phyloP scores from a whole-genome alignment of 257 asterid genomes.

The Verbena officinalis region DNA sequence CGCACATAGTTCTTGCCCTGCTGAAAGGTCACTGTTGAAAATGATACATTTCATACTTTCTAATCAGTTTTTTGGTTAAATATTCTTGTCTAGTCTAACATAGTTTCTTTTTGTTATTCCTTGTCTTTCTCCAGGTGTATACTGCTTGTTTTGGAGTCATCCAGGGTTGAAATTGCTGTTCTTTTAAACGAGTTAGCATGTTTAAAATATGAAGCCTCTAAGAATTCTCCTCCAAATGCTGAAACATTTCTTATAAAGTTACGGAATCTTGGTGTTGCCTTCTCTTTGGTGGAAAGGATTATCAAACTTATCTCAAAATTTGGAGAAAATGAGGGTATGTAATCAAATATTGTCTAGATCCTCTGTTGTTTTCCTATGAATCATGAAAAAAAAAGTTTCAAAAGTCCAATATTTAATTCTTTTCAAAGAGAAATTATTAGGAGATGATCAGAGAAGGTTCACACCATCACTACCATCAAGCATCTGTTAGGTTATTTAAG shows the following conservation, averaged over 20 bases:
- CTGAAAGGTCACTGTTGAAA: constrained; percentile 56
- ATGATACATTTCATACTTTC: constrained; percentile 10
- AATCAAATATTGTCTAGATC: constrained; percentile 5
- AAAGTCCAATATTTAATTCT: constrained; percentile 1
- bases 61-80: constrained; percentile 9
- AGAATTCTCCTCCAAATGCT: constrained; percentile 46
- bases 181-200: constrained; percentile 84
- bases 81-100: constrained; percentile 12
- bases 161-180: constrained; percentile 93
- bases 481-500: constrained; percentile 8
- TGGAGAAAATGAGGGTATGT: constrained; percentile 67
- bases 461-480: background rate
- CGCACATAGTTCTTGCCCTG: constrained; percentile 47
- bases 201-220: constrained; percentile 71
- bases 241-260: constrained; percentile 50
- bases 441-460: constrained; percentile 7
- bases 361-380: constrained; percentile 26
- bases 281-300: constrained; percentile 80
- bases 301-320: constrained; percentile 71
- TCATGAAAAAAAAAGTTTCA: background rate
- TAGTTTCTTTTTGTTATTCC: constrained; percentile 19
- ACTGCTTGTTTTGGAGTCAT: constrained; percentile 83
- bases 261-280: constrained; percentile 74
- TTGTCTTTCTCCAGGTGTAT: constrained; percentile 61
- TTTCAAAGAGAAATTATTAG: constrained; percentile 11